These are phyloP conservation scores for Asterochloris erici DNA, from an alignment of 139 green algal species.

Conservation along the genomic window DNA sequence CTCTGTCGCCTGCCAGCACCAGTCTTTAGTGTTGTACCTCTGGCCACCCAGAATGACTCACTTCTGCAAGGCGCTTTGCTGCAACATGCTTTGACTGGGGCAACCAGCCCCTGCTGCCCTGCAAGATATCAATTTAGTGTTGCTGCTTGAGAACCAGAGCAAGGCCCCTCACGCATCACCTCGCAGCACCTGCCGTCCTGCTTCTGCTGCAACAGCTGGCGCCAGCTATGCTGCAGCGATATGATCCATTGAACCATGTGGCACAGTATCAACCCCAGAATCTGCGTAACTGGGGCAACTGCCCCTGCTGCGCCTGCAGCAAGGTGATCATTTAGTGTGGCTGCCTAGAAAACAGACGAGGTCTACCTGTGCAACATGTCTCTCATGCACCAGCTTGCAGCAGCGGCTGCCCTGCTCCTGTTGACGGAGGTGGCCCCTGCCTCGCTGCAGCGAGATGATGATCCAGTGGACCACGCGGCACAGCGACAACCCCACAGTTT, in stretches of 20 bases:
- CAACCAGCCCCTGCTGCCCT: background rate
- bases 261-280: background rate
- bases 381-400: background rate
- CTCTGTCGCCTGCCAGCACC: background rate
- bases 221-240: too few species aligned
- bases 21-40: too few species aligned
- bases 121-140: background rate
- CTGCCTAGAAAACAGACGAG: background rate
- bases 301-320: background rate
- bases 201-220: too few species aligned
- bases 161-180: too few species aligned
- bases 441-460: conserved; percentile 48
- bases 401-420: background rate
- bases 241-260: too few species aligned
- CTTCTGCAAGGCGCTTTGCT: too few species aligned
- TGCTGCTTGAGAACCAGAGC: background rate
- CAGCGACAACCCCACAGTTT: conserved; percentile 25
- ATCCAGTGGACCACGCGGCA: conserved; percentile 58
- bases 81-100: too few species aligned
- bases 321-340: background rate
- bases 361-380: background rate
- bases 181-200: too few species aligned
- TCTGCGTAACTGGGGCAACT: background rate
- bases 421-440: background rate
- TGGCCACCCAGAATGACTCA: too few species aligned